These are phyloP conservation scores for Rhodomyrtus psidioides DNA, from an alignment of 441 rosid species.

Conservation along the genomic window DNA sequence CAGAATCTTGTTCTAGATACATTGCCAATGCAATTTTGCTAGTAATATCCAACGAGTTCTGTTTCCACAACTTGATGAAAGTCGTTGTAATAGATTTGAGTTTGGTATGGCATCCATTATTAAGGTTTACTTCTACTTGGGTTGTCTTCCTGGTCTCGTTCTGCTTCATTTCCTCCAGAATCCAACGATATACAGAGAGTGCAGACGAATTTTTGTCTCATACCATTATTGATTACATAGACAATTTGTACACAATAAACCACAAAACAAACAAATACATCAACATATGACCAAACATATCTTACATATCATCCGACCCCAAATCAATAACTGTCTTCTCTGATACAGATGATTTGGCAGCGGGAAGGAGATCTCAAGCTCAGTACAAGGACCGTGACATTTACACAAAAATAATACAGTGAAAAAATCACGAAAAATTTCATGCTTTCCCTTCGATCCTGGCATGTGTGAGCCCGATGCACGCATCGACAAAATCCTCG, in stretches of 20 bases:
- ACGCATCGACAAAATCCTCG: slow-evolving; percentile 7
- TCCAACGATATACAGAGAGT: not conserved
- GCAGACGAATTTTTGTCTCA: not conserved
- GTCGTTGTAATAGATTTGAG: not conserved
- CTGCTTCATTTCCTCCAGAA: not conserved
- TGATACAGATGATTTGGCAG: not conserved
- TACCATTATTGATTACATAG: not conserved
- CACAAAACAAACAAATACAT: not conserved
- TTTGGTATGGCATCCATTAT: not conserved
- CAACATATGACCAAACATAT: not conserved
- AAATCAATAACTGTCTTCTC: not conserved
- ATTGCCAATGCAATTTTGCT: not conserved
- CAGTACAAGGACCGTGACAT: not conserved
- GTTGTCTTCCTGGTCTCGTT: too few relatives aligned
- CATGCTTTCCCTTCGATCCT: not conserved
- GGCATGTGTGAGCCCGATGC: slow-evolving; percentile 8
- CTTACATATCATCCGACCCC: not conserved
- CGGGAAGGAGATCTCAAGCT: not conserved
- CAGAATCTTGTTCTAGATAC: not conserved
- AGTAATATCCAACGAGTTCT: not conserved
- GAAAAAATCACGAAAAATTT: not conserved
- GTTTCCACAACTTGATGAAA: not conserved
- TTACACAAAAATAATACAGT: not conserved
- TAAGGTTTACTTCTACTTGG: too few relatives aligned
- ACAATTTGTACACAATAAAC: not conserved